Conservation (phyloP, 2,329 filamentous ascomycete species). For the Colletotrichum gloeosporioides region DNA sequence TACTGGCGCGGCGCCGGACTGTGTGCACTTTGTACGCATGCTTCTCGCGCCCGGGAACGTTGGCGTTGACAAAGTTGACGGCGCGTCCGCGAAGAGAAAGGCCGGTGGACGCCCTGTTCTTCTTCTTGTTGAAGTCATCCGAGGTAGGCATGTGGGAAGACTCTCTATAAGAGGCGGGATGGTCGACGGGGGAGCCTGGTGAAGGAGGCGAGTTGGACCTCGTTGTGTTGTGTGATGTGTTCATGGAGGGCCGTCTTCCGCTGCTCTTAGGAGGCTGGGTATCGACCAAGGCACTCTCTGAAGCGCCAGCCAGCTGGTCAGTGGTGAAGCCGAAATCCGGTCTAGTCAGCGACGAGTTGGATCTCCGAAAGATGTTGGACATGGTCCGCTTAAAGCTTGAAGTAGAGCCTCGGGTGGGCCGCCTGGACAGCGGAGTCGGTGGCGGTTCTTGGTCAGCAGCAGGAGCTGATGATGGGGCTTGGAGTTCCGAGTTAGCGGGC, state of each 20-base stretch:
- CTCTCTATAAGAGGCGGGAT: conserved; percentile 34
- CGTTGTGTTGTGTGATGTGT: conserved; percentile 49
- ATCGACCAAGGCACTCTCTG: conserved; percentile 25
- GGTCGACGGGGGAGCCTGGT: conserved; percentile 50
- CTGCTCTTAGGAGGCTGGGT: conserved; percentile 6
- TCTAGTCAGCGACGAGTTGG: conserved; percentile 39
- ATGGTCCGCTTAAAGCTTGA: conserved; percentile 54
- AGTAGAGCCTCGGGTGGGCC: conserved; percentile 47
- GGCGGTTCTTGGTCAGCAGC: conserved; percentile 30
- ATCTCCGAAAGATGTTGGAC: conserved; percentile 54
- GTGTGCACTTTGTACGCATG: conserved; percentile 28
- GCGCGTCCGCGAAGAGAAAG: conserved; percentile 52
- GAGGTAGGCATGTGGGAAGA: conserved; percentile 43
- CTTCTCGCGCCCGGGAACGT: conserved; percentile 27
- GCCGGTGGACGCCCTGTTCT: conserved; percentile 57
- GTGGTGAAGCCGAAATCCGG: conserved; percentile 22
- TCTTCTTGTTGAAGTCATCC: conserved; percentile 53
- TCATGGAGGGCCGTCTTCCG: conserved; percentile 43
- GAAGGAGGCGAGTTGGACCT: conserved; percentile 58
- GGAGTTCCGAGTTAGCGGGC: background rate
- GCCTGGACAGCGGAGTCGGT: conserved; percentile 38
- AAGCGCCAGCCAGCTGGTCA: conserved; percentile 24
- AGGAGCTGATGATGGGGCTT: conserved; percentile 1
- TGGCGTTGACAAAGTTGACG: conserved; percentile 50
- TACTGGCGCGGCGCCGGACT: conserved; percentile 48